phyloP scores from a whole-genome alignment of 2,329 filamentous ascomycete genomes.

The Chalaropsis ovoidea region DNA sequence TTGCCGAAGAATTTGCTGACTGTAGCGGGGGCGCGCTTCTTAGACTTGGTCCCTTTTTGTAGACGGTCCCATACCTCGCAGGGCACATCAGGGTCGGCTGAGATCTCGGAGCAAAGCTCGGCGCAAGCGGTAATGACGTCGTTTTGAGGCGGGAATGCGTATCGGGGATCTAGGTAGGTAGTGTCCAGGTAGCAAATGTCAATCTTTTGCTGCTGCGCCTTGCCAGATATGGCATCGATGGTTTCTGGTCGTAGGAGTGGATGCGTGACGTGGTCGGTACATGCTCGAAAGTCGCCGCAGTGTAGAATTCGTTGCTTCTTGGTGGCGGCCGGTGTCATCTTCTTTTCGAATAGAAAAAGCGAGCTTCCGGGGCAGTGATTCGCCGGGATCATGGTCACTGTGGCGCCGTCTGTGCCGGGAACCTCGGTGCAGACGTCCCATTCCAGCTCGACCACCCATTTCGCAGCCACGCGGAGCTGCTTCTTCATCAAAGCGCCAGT shows the following conservation, averaged over 20 bases:
- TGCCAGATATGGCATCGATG: constrained; percentile 59
- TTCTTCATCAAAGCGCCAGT: constrained; percentile 82
- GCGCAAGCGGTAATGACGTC: constrained; percentile 82
- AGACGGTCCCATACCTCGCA: constrained; percentile 40
- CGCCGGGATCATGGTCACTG: constrained; percentile 87
- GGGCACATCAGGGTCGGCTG: constrained; percentile 48
- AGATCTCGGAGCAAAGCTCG: constrained; percentile 71
- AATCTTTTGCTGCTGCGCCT: constrained; percentile 69
- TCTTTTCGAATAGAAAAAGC: constrained; percentile 83
- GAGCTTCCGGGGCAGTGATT: constrained; percentile 97
- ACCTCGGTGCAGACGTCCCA: constrained; percentile 74
- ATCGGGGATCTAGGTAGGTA: constrained; percentile 90
- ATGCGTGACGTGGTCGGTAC: constrained; percentile 71
- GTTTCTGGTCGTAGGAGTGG: constrained; percentile 68
- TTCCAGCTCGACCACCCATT: constrained; percentile 75
- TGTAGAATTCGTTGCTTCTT: constrained; percentile 74
- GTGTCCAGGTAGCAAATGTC: constrained; percentile 96
- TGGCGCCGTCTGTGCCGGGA: constrained; percentile 69
- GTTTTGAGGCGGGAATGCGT: constrained; percentile 81
- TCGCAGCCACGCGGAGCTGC: constrained; percentile 73
- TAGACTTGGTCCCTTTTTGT: constrained; percentile 16
- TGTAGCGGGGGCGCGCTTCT: constrained; percentile 32
- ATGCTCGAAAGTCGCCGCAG: constrained; percentile 92
- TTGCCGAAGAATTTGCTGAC: constrained; percentile 45
- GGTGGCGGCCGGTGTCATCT: constrained; percentile 48